A percentile compares a stretch with the other conserved stretches of the same genome.
Evolutionary conservation across 2,329 filamentous ascomycete genomes (phyloP).

Genomic region (Fusarium falciforme): DNA sequence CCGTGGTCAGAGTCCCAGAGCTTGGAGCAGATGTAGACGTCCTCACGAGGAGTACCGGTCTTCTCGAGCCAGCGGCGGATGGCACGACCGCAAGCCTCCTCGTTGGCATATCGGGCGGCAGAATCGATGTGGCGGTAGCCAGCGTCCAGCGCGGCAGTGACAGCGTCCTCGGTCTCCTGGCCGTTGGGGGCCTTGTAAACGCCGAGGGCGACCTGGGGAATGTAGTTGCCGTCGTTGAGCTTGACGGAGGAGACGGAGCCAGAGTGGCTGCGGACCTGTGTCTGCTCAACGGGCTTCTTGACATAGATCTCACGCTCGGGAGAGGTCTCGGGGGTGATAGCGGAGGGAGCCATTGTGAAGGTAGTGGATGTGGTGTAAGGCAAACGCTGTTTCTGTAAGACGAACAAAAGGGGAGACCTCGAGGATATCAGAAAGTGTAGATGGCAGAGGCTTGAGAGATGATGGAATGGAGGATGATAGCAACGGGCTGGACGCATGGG

Average conservation of each 20-base stretch:
- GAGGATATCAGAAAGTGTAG: slow-evolving; percentile 11
- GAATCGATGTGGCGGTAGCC: slow-evolving; percentile 67
- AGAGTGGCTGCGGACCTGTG: slow-evolving; percentile 39
- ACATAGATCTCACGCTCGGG: slow-evolving; percentile 46
- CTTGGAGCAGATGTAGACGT: slow-evolving; percentile 76
- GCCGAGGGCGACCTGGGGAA: slow-evolving; percentile 71
- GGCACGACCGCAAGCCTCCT: slow-evolving; percentile 76
- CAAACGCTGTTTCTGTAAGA: slow-evolving; percentile 1
- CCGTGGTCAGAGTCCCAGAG: slow-evolving; percentile 68
- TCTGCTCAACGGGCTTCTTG: slow-evolving; percentile 41
- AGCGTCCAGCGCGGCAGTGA: slow-evolving; percentile 69
- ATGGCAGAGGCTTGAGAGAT: not conserved
- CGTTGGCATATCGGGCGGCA: slow-evolving; percentile 70
- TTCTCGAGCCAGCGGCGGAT: slow-evolving; percentile 76
- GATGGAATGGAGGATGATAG: slow-evolving; percentile 10
- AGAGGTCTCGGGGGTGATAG: slow-evolving; percentile 49
- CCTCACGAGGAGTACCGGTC: slow-evolving; percentile 71
- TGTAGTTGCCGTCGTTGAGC: slow-evolving; percentile 77
- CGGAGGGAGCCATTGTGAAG: slow-evolving; percentile 50
- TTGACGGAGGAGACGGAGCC: slow-evolving; percentile 59
- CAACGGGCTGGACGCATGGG: slow-evolving; percentile 4
- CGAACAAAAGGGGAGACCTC: not conserved
- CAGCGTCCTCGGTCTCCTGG: slow-evolving; percentile 69
- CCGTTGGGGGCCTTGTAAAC: slow-evolving; percentile 61
- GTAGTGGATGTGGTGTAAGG: not conserved